Conservation (phyloP, 1,139 yeast genomes). For the Nakaseomyces kungkrabaensis region DNA sequence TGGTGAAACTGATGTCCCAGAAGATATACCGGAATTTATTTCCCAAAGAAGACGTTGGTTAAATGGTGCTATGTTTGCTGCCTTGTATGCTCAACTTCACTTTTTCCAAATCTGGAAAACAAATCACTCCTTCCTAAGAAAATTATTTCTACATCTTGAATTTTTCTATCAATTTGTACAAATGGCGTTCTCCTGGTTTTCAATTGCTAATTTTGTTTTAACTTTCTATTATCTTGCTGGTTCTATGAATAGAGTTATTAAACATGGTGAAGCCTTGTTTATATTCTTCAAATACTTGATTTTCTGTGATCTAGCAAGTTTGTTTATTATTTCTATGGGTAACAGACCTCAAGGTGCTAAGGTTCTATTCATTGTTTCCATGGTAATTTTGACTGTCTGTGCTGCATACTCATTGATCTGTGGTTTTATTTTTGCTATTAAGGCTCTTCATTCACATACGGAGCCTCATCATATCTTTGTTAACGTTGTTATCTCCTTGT, state of each 20-base stretch:
- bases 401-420: slow-evolving; percentile 74
- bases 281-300: slow-evolving; percentile 77
- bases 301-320: slow-evolving; percentile 69
- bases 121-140: slow-evolving; percentile 68
- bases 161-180: slow-evolving; percentile 72
- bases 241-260: slow-evolving; percentile 50
- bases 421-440: slow-evolving; percentile 69
- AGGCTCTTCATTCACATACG: slow-evolving; percentile 39
- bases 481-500: slow-evolving; percentile 71
- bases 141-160: slow-evolving; percentile 71
- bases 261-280: slow-evolving; percentile 69
- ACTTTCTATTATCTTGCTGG: slow-evolving; percentile 93
- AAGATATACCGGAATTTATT: slow-evolving; percentile 76
- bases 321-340: slow-evolving; percentile 88
- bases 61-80: slow-evolving; percentile 96
- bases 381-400: slow-evolving; percentile 63
- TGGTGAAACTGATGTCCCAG: slow-evolving; percentile 98
- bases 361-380: slow-evolving; percentile 58
- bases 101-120: slow-evolving; percentile 77
- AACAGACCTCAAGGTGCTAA: slow-evolving; percentile 91
- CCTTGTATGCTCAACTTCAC: slow-evolving; percentile 74
- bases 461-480: slow-evolving; percentile 44
- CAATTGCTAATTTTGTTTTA: slow-evolving; percentile 79
- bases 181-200: slow-evolving; percentile 76
- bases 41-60: slow-evolving; percentile 97